Conservation (phyloP, 2,329 filamentous ascomycete genomes). For the Pseudogymnoascus sp. region DNA sequence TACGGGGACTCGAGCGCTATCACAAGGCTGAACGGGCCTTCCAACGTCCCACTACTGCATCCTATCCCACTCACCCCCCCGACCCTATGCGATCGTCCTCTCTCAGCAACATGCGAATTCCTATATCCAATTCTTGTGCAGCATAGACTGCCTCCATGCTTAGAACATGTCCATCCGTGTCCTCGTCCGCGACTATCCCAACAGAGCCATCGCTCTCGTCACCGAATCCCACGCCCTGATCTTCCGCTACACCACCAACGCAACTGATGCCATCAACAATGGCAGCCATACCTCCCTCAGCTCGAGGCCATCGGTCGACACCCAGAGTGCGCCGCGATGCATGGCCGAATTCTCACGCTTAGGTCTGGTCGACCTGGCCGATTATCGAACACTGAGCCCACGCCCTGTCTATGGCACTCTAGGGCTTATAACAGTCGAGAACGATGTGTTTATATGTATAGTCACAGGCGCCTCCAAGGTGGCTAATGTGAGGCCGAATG, state of each 20-base stretch:
- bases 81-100: not conserved
- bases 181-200: slow-evolving; percentile 67
- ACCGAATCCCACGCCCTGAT: slow-evolving; percentile 74
- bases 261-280: slow-evolving; percentile 45
- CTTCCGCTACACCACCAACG: slow-evolving; percentile 66
- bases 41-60: not conserved
- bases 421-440: slow-evolving; percentile 73
- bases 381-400: slow-evolving; percentile 68
- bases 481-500: slow-evolving; percentile 74
- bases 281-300: slow-evolving; percentile 49
- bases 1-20: not conserved
- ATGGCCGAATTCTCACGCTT: slow-evolving; percentile 78
- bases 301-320: slow-evolving; percentile 36
- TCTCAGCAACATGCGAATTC: not conserved
- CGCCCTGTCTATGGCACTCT: slow-evolving; percentile 77
- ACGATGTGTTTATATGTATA: slow-evolving; percentile 85
- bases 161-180: slow-evolving; percentile 28
- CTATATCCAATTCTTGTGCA: not conserved
- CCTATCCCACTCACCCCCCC: not conserved
- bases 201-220: slow-evolving; percentile 79
- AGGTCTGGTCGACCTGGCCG: slow-evolving; percentile 57
- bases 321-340: slow-evolving; percentile 39
- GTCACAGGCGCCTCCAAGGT: slow-evolving; percentile 73
- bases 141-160: not conserved
- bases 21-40: not conserved